Evolutionary conservation across 164 flowering plant species (phyloP).

Genomic region (Aristolochia californica): DNA sequence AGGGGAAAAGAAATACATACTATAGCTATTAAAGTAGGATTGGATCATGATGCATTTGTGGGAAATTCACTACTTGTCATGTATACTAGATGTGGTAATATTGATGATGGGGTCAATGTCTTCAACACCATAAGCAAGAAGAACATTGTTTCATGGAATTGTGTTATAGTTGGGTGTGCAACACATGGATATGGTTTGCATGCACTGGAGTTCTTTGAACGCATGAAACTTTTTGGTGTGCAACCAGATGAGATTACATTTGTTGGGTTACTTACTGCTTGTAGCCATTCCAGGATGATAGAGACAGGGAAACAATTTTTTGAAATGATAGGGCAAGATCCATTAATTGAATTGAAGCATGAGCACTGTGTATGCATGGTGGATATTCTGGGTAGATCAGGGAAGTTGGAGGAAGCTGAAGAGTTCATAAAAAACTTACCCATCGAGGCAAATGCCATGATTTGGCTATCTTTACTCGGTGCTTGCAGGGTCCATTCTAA

Average conservation of each 20-base stretch:
- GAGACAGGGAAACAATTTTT: constrained; percentile 6
- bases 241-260: constrained; percentile 11
- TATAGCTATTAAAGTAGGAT: constrained; percentile 6
- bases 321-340: constrained; percentile 3
- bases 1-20: constrained; percentile 10
- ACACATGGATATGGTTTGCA: constrained; percentile 3
- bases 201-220: constrained; percentile 6
- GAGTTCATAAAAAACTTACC: constrained; percentile 12
- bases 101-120: constrained; percentile 4
- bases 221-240: constrained; percentile 1
- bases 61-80: constrained; percentile 13
- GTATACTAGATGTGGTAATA: constrained; percentile 12
- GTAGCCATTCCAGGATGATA: constrained; percentile 12
- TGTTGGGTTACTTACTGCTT: constrained; percentile 12
- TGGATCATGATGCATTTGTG: constrained; percentile 11
- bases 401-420: constrained; percentile 13
- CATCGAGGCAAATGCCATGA: constrained; percentile 4
- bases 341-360: constrained; percentile 6
- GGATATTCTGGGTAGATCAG: constrained; percentile 12
- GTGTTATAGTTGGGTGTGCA: constrained; percentile 8
- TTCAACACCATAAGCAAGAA: constrained; percentile 3
- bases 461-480: constrained; percentile 10
- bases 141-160: constrained; percentile 13
- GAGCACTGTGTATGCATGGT: constrained; percentile 16
- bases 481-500: constrained; percentile 15